Percentiles rank a stretch among this genome's conserved stretches.
Evolutionary conservation across 1,139 yeast species (phyloP).

Genomic region (Lodderomyces theae): DNA sequence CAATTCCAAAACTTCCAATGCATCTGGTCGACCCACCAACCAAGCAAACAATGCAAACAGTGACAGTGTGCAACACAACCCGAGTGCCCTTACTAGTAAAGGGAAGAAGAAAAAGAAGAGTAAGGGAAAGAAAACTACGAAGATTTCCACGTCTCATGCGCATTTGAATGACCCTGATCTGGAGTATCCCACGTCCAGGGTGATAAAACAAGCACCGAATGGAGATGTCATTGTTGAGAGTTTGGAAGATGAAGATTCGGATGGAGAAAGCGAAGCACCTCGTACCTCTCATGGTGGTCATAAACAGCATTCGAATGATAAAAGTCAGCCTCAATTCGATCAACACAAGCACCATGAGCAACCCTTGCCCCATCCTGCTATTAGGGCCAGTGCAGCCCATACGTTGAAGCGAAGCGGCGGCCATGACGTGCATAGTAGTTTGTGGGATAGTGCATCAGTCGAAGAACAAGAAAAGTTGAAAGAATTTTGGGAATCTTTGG

Average conservation of each 20-base stretch:
- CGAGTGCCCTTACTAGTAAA: slow-evolving; percentile 15
- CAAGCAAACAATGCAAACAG: slow-evolving; percentile 1
- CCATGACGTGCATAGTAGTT: slow-evolving; percentile 22
- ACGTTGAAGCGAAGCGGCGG: slow-evolving; percentile 5
- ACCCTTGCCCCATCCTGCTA: slow-evolving; percentile 5
- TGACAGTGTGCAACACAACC: not conserved
- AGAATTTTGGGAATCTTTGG: slow-evolving; percentile 69
- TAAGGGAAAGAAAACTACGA: slow-evolving; percentile 20
- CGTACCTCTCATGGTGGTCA: not conserved
- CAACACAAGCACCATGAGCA: slow-evolving; percentile 8
- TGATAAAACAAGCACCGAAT: slow-evolving; percentile 68
- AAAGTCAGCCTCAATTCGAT: slow-evolving; percentile 7
- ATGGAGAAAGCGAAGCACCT: slow-evolving; percentile 5
- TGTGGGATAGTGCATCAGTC: slow-evolving; percentile 59
- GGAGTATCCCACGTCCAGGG: slow-evolving; percentile 71
- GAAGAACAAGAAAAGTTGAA: slow-evolving; percentile 60
- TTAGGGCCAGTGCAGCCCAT: not conserved
- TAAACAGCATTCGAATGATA: slow-evolving; percentile 8
- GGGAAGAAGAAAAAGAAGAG: slow-evolving; percentile 38
- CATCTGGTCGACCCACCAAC: slow-evolving; percentile 2
- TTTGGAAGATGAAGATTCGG: slow-evolving; percentile 21
- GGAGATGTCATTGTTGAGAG: slow-evolving; percentile 71
- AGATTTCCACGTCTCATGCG: slow-evolving; percentile 31
- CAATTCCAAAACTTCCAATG: not conserved
- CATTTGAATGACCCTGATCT: slow-evolving; percentile 54